Evolutionary conservation across 805 yeast species (phyloP).

Genomic region (Isabelozyma heimii): DNA sequence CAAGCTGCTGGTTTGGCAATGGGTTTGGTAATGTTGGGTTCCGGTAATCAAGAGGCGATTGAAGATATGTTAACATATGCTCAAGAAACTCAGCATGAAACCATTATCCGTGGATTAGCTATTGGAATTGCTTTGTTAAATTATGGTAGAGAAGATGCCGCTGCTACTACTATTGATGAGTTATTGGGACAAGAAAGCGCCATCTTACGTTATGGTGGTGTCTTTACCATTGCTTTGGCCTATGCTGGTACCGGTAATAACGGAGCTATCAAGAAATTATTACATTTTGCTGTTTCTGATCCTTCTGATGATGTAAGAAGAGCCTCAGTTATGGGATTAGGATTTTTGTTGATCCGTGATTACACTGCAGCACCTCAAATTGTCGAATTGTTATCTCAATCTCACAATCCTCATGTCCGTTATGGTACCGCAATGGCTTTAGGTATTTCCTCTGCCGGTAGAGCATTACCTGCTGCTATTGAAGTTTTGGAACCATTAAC

Average conservation of each 20-base stretch:
- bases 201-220: slow-evolving; percentile 92
- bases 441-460: slow-evolving; percentile 96
- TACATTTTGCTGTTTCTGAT: slow-evolving; percentile 95
- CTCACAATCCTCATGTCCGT: slow-evolving; percentile 97
- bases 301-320: slow-evolving; percentile 96
- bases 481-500: slow-evolving; percentile 90
- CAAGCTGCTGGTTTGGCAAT: slow-evolving; percentile 95
- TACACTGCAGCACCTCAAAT: slow-evolving; percentile 92
- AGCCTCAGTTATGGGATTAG: slow-evolving; percentile 89
- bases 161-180: slow-evolving; percentile 64
- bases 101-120: slow-evolving; percentile 89
- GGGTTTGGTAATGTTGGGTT: slow-evolving; percentile 95
- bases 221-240: slow-evolving; percentile 89
- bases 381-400: slow-evolving; percentile 87
- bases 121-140: slow-evolving; percentile 83
- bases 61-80: slow-evolving; percentile 88
- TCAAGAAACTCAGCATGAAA: slow-evolving; percentile 93
- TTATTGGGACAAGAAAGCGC: slow-evolving; percentile 76
- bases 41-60: slow-evolving; percentile 65
- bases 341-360: slow-evolving; percentile 87
- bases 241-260: slow-evolving; percentile 96
- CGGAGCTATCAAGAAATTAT: slow-evolving; percentile 75
- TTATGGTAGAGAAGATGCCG: slow-evolving; percentile 81
- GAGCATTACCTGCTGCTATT: slow-evolving; percentile 82
- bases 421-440: slow-evolving; percentile 97